Evolutionary conservation across 169 alveolate genomes (phyloP).

Genomic region (Cryptosporidium ryanae): DNA sequence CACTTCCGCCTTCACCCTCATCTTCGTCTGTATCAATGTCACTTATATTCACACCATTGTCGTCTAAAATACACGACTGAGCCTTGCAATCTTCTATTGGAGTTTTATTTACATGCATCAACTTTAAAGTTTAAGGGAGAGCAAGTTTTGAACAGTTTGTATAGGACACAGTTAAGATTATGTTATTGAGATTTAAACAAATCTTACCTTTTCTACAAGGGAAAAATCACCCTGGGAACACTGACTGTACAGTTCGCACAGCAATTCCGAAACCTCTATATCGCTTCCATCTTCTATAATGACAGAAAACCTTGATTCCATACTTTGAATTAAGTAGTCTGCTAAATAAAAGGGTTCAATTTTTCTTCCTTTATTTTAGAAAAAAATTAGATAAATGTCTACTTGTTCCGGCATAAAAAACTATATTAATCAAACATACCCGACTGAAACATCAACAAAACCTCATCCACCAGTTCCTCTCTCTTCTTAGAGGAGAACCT

Average conservation of each 20-base stretch:
- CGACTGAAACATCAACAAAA: slow-evolving; percentile 41
- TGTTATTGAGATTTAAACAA: too few relatives aligned
- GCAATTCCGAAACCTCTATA: slow-evolving; percentile 52
- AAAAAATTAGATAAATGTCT: neutral
- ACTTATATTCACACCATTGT: slow-evolving; percentile 45
- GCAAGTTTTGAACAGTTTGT: neutral
- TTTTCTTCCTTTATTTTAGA: slow-evolving; percentile 25
- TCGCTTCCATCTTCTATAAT: slow-evolving; percentile 66
- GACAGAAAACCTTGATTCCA: slow-evolving; percentile 59
- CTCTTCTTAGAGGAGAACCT: slow-evolving; percentile 43
- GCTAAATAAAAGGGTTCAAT: slow-evolving; percentile 45
- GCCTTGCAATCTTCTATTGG: slow-evolving; percentile 56
- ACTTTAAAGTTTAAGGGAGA: neutral
- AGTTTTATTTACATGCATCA: slow-evolving; percentile 41
- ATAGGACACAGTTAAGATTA: neutral
- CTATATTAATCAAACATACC: slow-evolving; percentile 30
- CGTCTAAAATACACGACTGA: slow-evolving; percentile 59
- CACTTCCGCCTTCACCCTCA: too few relatives aligned
- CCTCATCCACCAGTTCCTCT: slow-evolving; percentile 53
- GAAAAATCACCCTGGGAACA: slow-evolving; percentile 57
- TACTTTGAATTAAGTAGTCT: slow-evolving; percentile 29
- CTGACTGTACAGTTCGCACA: slow-evolving; percentile 47
- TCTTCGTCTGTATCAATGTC: slow-evolving; percentile 65
- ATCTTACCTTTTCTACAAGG: slow-evolving; percentile 47
- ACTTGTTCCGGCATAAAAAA: neutral